phyloP scores from a whole-genome alignment of 1,284 basidiomycete species.

The Hypsizygus ulmarius region DNA sequence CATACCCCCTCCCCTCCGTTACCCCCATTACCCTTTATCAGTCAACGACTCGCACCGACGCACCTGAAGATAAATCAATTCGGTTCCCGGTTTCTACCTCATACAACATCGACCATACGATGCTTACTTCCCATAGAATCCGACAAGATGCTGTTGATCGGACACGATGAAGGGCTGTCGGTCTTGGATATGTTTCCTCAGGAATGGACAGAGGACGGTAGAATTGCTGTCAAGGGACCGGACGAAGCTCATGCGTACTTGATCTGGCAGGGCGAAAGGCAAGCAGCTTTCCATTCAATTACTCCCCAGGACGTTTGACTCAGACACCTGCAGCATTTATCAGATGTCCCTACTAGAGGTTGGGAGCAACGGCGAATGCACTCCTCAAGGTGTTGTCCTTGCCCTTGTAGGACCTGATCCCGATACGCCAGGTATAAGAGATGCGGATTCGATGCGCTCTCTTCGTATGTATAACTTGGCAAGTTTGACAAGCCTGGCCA shows the following conservation, averaged over 20 bases:
- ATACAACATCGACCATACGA: conserved; percentile 66
- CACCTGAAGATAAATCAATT: conserved; percentile 70
- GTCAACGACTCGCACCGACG: conserved; percentile 52
- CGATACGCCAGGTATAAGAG: conserved; percentile 41
- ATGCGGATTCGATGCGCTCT: conserved; percentile 49
- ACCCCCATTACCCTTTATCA: conserved; percentile 44
- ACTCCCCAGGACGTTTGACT: background rate
- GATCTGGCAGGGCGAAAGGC: conserved; percentile 79
- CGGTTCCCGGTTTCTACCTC: conserved; percentile 81
- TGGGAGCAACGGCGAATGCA: conserved; percentile 56
- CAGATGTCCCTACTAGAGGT: conserved; percentile 74
- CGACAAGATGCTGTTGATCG: conserved; percentile 64
- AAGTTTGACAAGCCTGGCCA: conserved; percentile 69
- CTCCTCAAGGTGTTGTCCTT: conserved; percentile 71
- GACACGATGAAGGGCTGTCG: conserved; percentile 72
- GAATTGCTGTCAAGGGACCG: conserved; percentile 55
- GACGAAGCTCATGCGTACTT: conserved; percentile 62
- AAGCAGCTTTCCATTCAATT: conserved; percentile 22
- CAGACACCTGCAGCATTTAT: conserved; percentile 48
- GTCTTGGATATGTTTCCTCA: conserved; percentile 77
- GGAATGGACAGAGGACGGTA: conserved; percentile 51
- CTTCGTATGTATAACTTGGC: conserved; percentile 79
- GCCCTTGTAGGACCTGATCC: conserved; percentile 63
- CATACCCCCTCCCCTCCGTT: conserved; percentile 30
- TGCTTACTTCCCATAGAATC: conserved; percentile 67